Conservation (phyloP, 1,139 yeast species). For the Hemisphaericaspora xylanilytica region DNA sequence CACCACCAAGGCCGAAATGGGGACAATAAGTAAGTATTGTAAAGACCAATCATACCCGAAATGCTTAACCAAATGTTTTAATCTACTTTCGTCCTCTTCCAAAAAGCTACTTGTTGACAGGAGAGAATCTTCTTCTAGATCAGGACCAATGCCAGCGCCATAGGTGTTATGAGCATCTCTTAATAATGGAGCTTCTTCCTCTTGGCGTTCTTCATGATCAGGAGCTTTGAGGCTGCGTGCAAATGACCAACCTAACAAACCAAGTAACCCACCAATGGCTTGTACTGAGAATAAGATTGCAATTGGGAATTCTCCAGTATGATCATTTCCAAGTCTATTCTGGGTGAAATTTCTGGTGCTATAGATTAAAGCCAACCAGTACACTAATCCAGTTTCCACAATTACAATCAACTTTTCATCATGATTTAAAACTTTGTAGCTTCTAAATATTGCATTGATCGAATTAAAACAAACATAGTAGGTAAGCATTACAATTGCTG, state of each 20-base stretch:
- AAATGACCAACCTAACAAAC: constrained; percentile 50
- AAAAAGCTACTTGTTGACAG: constrained; percentile 7
- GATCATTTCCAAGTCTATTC: constrained; percentile 40
- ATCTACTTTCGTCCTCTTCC: constrained; percentile 20
- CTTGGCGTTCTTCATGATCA: constrained; percentile 16
- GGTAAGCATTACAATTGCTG: constrained; percentile 49
- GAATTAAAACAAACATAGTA: constrained; percentile 58
- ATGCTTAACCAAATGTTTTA: constrained; percentile 27
- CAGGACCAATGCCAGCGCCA: constrained; percentile 9
- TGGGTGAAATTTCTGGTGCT: constrained; percentile 46
- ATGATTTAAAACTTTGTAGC: constrained; percentile 53
- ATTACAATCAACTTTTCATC: constrained; percentile 70
- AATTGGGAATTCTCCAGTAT: constrained; percentile 60
- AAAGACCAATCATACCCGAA: constrained; percentile 77
- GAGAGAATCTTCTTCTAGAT: not conserved
- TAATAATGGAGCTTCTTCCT: constrained; percentile 35
- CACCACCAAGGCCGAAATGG: constrained; percentile 55
- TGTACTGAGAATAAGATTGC: constrained; percentile 52
- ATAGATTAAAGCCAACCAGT: constrained; percentile 55
- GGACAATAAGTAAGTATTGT: constrained; percentile 67
- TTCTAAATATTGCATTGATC: constrained; percentile 37
- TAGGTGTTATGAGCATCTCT: constrained; percentile 15
- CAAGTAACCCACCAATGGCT: constrained; percentile 53
- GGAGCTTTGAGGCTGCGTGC: constrained; percentile 16
- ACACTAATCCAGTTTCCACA: constrained; percentile 52